Base-by-base conservation (phyloP, 768 basidiomycete genomes). In the Tephrocybe sp. region DNA sequence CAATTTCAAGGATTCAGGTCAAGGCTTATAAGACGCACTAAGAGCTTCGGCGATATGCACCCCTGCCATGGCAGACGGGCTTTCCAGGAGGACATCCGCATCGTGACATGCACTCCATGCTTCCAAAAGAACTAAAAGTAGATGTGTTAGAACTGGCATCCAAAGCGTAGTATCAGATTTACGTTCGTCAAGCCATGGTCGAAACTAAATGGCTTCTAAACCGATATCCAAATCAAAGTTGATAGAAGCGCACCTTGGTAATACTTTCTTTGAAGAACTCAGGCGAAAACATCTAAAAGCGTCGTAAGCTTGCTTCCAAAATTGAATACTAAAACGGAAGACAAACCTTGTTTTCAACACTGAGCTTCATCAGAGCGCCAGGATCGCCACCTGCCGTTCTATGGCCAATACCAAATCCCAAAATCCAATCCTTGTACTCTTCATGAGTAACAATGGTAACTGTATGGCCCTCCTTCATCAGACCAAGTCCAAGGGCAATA, bases 31-130 rank as follows among this genome's bases (percentile, higher is more conserved):
- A 23, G 30, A 72, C 73, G 48, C 49, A 79, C 80, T 69, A 13
- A 85, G 67, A 3, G 80, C 82, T 64, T 87, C 85, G 9, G 85
- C 82, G 52, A 87, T 85, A 62, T 87, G 85, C 2, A 86, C 78
- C 36, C 85, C 85, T 4, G 82, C 79, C 82, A 86, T 84, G 1
- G 83, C 80, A 3, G 82, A 84, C 0, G 85, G 84, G 39, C 77
- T 79, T 61, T 87, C 85, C 39, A 86, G 71, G 9, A 87, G 65
- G 2, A 87, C 77, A 55, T 86, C 83, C 9, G 84, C 83, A 51
- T 80, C 85, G 51, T 77, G 68, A 54, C 84, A 86, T 9, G 77
- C 79, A 26, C 72, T 68, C 83, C 83, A 87, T 9, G 84, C 68
- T 56, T 86, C 83, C 23, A 73, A 44, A 10, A 86, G 71, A 17